phyloP scores from a whole-genome alignment of 352 stramenopile species.

The Pythium apleroticum region DNA sequence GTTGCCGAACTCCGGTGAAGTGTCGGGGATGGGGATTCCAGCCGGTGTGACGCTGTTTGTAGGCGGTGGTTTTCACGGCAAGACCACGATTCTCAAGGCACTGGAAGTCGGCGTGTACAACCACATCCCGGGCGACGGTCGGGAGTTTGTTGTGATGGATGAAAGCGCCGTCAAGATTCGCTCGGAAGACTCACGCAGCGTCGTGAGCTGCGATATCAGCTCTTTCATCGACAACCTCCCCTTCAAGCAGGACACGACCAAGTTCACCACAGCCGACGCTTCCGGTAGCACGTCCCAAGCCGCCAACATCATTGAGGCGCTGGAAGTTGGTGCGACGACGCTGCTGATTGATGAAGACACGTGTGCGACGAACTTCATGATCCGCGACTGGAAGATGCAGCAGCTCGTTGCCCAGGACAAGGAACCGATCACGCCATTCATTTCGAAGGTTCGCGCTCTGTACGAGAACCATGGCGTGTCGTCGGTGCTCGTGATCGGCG shows the following conservation, averaged over 20 bases:
- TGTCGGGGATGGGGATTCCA: slow-evolving; percentile 94
- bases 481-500: slow-evolving; percentile 96
- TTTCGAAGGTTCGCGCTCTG: slow-evolving; percentile 93
- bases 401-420: slow-evolving; percentile 94
- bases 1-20: slow-evolving; percentile 78
- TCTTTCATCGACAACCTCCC: slow-evolving; percentile 97
- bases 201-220: slow-evolving; percentile 92
- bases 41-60: slow-evolving; percentile 95
- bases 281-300: slow-evolving; percentile 97
- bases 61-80: slow-evolving; percentile 97
- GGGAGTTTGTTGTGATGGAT: slow-evolving; percentile 93
- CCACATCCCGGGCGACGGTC: slow-evolving; percentile 93
- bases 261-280: slow-evolving; percentile 92
- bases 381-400: slow-evolving; percentile 97
- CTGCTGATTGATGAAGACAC: slow-evolving; percentile 98
- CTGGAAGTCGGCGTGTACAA: slow-evolving; percentile 96
- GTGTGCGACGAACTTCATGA: slow-evolving; percentile 98
- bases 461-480: slow-evolving; percentile 89
- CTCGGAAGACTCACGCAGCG: slow-evolving; percentile 93
- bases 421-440: slow-evolving; percentile 98
- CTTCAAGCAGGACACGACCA: slow-evolving; percentile 91
- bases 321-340: slow-evolving; percentile 89
- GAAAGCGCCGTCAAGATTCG: slow-evolving; percentile 93
- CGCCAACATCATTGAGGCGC: slow-evolving; percentile 94
- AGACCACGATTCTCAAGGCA: slow-evolving; percentile 95